Percentiles rank a stretch among this genome's conserved stretches.
These are phyloP conservation scores for Aspergillus carlsbadensis DNA, from an alignment of 495 filamentous ascomycete species.

Conservation along the genomic window DNA sequence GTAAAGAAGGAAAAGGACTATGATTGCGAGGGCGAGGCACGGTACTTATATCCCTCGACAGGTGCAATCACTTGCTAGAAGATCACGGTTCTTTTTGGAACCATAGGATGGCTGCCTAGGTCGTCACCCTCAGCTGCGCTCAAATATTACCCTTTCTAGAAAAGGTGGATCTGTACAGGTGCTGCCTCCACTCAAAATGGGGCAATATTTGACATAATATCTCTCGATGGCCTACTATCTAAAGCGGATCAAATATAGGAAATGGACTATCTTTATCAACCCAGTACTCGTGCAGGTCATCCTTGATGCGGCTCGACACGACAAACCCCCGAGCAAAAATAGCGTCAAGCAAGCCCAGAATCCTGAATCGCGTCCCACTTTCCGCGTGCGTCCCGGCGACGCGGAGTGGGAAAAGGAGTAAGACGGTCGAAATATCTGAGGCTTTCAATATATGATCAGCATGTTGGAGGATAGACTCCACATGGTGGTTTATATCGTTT, in stretches of 20 bases:
- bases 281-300: background rate
- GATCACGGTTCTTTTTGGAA: background rate
- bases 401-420: background rate
- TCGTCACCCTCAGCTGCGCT: background rate
- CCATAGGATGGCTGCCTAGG: background rate
- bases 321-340: slow-evolving; percentile 1
- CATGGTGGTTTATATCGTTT: background rate
- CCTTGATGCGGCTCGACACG: background rate
- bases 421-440: background rate
- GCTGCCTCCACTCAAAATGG: too few relatives aligned
- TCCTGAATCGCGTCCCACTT: background rate
- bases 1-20: too few relatives aligned
- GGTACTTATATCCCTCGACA: too few relatives aligned
- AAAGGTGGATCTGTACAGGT: background rate
- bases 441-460: background rate
- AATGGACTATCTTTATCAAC: background rate
- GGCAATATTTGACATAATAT: too few relatives aligned
- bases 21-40: too few relatives aligned
- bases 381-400: background rate
- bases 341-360: background rate
- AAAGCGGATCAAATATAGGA: too few relatives aligned
- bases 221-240: too few relatives aligned
- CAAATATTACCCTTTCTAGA: slow-evolving; percentile 2
- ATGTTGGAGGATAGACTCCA: background rate
- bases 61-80: too few relatives aligned